Base-by-base conservation (phyloP, 2,329 filamentous ascomycete genomes). In the Anisogramma anomala region DNA sequence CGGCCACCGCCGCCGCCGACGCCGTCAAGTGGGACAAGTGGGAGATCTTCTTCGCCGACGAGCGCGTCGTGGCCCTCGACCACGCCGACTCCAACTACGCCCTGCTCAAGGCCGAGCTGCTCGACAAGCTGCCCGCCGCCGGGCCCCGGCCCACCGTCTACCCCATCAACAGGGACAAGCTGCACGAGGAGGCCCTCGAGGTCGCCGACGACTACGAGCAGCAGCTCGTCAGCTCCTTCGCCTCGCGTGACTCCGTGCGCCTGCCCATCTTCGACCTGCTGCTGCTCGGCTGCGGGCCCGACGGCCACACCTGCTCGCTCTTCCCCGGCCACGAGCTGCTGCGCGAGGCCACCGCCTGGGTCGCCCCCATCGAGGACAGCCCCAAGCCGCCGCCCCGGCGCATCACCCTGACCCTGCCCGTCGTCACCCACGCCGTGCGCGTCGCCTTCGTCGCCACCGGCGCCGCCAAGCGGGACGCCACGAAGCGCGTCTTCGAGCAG, bases 21-120 rank as follows among this genome's bases (percentile, higher is more conserved):
- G 71, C 67, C 3, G 64, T 88, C 51, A 70, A 82, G 54, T 94
- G 93, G 64, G 69, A 72, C 58, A 86, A 84, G 62, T 98, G 91
- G 91, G 84, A 96, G 56, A 85, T 98, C 57, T 98, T 96, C 72
- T 96, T 95, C 63, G 89, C 89, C 57, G 91, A 98, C 60, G 91
- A 98, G 71, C 84, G 91, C 56, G 85, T 85, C 53, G 91, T 96
- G 39, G 84, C 91, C 17, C 79, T 95, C 52, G 80, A 91, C 61
- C 82, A 96, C 65, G 73, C 77, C 50, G 89, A 98, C 67, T 94
- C 87, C 68, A 98, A 96, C 68, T 94, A 95, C 66, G 77, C 69
- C 47, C 77, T 95, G 33, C 67, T 96, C 52, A 91, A 94, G 68
- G 68, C 77, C 35, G 87, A 95, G 65, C 71, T 95, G 37, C 71